These are phyloP conservation scores for Ceratobasidium papillatum DNA, from an alignment of 1,284 basidiomycete species.

Conservation along the genomic window DNA sequence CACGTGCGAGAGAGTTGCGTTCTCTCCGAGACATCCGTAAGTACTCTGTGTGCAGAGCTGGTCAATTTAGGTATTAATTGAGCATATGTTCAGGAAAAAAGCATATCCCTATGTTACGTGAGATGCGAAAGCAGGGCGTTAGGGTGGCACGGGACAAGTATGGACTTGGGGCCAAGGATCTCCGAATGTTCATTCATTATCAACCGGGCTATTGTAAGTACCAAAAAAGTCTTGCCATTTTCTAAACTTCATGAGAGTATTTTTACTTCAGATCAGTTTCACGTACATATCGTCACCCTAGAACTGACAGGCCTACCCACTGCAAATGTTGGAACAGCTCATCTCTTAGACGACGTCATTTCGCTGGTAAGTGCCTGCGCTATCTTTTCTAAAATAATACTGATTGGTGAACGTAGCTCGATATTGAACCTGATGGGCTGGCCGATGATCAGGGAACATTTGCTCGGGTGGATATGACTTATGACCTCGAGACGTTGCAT, in stretches of 20 bases:
- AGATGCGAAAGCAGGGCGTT: conserved; percentile 67
- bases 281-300: conserved; percentile 91
- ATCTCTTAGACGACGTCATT: conserved; percentile 92
- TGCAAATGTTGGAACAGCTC: conserved; percentile 89
- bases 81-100: conserved; percentile 51
- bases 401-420: conserved; percentile 60
- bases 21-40: conserved; percentile 73
- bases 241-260: too few relatives aligned
- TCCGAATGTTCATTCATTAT: conserved; percentile 92
- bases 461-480: conserved; percentile 79
- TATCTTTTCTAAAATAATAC: not conserved
- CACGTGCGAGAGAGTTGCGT: conserved; percentile 63
- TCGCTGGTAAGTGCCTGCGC: conserved; percentile 64
- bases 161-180: conserved; percentile 64
- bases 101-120: conserved; percentile 75
- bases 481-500: conserved; percentile 83
- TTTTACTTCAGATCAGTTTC: conserved; percentile 85
- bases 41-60: not conserved
- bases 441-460: conserved; percentile 58
- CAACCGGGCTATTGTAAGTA: conserved; percentile 95
- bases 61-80: too few relatives aligned
- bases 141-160: conserved; percentile 67
- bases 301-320: conserved; percentile 71
- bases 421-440: conserved; percentile 59
- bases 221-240: too few relatives aligned